A percentile compares a stretch with the other conserved stretches of the same genome.
Evolutionary conservation across 2,329 filamentous ascomycete species (phyloP).

Genomic region (Calonectria leucothoes): DNA sequence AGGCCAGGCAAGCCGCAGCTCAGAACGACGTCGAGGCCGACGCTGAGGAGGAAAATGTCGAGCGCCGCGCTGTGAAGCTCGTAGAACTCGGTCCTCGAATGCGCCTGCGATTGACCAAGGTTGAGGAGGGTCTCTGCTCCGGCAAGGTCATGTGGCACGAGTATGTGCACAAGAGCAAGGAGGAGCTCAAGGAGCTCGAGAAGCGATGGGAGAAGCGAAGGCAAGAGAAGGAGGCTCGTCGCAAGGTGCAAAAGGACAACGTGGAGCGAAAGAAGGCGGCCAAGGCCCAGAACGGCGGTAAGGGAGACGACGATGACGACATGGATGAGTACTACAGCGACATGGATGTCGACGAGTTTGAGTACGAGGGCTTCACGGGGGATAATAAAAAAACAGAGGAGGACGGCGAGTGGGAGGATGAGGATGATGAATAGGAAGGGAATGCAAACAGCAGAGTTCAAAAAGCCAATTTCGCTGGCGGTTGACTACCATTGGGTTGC

Average conservation of each 20-base stretch:
- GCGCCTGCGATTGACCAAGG: constrained; percentile 90
- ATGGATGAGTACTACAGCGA: constrained; percentile 57
- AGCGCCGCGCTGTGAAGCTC: constrained; percentile 90
- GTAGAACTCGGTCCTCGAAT: constrained; percentile 93
- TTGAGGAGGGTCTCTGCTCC: constrained; percentile 91
- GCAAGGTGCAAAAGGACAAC: constrained; percentile 87
- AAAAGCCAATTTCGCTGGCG: constrained; percentile 3
- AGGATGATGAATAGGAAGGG: constrained; percentile 51
- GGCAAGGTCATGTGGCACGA: constrained; percentile 99
- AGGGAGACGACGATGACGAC: constrained; percentile 49
- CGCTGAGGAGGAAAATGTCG: constrained; percentile 69
- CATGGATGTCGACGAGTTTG: constrained; percentile 61
- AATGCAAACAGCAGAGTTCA: constrained; percentile 43
- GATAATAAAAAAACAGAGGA: constrained; percentile 63
- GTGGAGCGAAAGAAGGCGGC: constrained; percentile 82
- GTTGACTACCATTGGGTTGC: constrained; percentile 28
- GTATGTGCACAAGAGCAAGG: constrained; percentile 85
- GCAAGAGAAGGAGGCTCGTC: constrained; percentile 84
- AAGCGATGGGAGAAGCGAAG: constrained; percentile 82
- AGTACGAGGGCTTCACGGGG: constrained; percentile 62
- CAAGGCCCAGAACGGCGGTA: constrained; percentile 55
- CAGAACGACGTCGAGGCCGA: constrained; percentile 56
- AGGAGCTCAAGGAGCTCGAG: constrained; percentile 83
- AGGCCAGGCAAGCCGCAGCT: constrained; percentile 56
- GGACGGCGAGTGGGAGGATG: constrained; percentile 64